phyloP scores from a whole-genome alignment of 108 stramenopile species.

The Fragilariopsis cylindrus region DNA sequence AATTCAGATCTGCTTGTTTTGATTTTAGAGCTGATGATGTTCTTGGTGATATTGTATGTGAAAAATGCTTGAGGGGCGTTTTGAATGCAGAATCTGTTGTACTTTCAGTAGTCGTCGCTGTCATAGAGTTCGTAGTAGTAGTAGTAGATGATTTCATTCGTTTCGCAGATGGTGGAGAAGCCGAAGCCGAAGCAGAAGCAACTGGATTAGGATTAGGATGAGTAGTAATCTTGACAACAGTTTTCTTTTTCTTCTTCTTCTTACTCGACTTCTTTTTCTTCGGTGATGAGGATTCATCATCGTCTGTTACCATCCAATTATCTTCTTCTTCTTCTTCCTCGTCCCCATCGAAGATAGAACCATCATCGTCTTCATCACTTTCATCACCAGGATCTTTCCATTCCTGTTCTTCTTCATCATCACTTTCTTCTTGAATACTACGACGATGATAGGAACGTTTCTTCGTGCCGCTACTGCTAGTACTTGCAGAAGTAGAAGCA shows the following conservation, averaged over 20 bases:
- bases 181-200: too few species aligned
- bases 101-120: too few species aligned
- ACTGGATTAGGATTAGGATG: not conserved
- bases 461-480: not conserved
- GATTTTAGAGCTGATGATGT: not conserved
- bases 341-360: conserved; percentile 50
- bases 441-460: conserved; percentile 17
- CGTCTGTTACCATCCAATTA: conserved; percentile 64
- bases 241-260: not conserved
- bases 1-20: not conserved
- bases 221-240: not conserved
- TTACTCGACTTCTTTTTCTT: conserved; percentile 23
- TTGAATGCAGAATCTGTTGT: not conserved
- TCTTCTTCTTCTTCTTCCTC: conserved; percentile 47
- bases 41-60: conserved; percentile 1
- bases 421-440: conserved; percentile 23
- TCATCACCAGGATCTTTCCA: conserved; percentile 26
- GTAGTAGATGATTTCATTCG: not conserved
- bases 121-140: too few species aligned
- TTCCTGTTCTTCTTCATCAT: conserved; percentile 27
- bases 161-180: not conserved
- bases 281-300: conserved; percentile 31
- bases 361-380: conserved; percentile 59
- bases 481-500: not conserved
- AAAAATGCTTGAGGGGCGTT: conserved; percentile 12